A percentile compares a stretch with the other conserved stretches of the same genome.
These are phyloP conservation scores for Eucalyptus regnans DNA, from an alignment of 345 rosid species.

Conservation along the genomic window DNA sequence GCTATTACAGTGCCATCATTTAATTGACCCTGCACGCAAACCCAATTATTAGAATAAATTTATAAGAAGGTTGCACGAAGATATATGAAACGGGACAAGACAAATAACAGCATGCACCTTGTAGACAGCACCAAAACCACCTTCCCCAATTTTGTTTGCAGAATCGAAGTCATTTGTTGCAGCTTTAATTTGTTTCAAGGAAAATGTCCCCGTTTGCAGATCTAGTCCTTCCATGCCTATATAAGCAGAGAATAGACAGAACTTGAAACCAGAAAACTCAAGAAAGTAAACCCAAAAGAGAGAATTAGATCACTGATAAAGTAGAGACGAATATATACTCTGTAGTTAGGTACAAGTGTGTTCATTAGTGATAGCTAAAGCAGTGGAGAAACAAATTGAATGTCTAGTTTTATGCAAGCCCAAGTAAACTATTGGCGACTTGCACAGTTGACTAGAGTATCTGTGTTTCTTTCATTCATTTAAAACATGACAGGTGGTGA, in stretches of 20 bases:
- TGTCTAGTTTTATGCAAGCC: neutral
- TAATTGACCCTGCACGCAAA: constrained; percentile 14
- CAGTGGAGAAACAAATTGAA: neutral
- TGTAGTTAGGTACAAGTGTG: neutral
- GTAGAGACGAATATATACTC: neutral
- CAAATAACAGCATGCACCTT: constrained; percentile 8
- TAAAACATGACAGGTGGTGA: neutral
- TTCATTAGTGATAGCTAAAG: neutral
- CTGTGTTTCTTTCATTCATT: neutral
- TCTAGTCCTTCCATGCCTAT: constrained; percentile 3
- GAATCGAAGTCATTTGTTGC: constrained; percentile 23
- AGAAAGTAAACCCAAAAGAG: neutral
- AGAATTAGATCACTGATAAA: neutral
- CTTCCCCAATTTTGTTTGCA: constrained; percentile 34
- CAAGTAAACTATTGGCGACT: neutral
- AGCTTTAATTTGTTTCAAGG: constrained; percentile 27
- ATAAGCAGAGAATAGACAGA: neutral
- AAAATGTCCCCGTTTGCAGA: constrained; percentile 19
- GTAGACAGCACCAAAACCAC: constrained; percentile 40
- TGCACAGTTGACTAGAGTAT: neutral
- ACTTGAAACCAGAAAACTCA: neutral
- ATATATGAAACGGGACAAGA: neutral
- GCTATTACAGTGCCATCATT: constrained; percentile 50
- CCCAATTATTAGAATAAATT: neutral
- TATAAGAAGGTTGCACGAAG: no score